A percentile compares a stretch with the other conserved stretches of the same genome.
Conservation (phyloP, 2,329 filamentous ascomycete genomes). For the Biscogniauxia mediterranea region DNA sequence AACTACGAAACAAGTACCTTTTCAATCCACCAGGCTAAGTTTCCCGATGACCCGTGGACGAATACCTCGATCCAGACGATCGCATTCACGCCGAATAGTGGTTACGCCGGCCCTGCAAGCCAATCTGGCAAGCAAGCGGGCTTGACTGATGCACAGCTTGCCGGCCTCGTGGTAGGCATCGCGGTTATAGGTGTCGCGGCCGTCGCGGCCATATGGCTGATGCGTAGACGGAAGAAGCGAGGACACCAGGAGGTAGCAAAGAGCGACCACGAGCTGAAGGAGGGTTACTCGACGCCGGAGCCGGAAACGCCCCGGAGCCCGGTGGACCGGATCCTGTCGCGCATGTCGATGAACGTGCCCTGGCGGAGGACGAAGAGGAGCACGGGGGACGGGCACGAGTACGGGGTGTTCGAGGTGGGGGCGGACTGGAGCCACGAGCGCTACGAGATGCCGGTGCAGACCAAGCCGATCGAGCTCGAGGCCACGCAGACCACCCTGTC, state of each 20-base stretch:
- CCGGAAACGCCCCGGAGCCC: constrained; percentile 36
- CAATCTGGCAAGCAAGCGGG: constrained; percentile 15
- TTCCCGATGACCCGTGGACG: constrained; percentile 43
- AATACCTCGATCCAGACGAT: constrained; percentile 44
- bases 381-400: constrained; percentile 19
- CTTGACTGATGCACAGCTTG: constrained; percentile 42
- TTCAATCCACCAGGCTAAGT: constrained; percentile 54
- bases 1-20: constrained; percentile 54
- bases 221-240: constrained; percentile 32
- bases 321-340: constrained; percentile 42
- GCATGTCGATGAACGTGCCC: constrained; percentile 35
- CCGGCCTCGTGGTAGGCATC: constrained; percentile 46
- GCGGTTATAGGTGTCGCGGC: constrained; percentile 35
- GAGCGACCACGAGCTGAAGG: constrained; percentile 35
- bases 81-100: constrained; percentile 43
- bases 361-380: constrained; percentile 33
- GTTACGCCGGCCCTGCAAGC: constrained; percentile 42
- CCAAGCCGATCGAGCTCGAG: constrained; percentile 49
- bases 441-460: constrained; percentile 50
- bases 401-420: constrained; percentile 39
- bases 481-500: constrained; percentile 39
- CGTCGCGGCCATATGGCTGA: constrained; percentile 31
- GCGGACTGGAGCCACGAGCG: constrained; percentile 47
- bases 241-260: constrained; percentile 22
- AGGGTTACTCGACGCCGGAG: constrained; percentile 35